Percentiles rank a stretch among this genome's conserved stretches.
Evolutionary conservation across 2,329 filamentous ascomycete genomes (phyloP).

Genomic region (Xylariaceae sp.): DNA sequence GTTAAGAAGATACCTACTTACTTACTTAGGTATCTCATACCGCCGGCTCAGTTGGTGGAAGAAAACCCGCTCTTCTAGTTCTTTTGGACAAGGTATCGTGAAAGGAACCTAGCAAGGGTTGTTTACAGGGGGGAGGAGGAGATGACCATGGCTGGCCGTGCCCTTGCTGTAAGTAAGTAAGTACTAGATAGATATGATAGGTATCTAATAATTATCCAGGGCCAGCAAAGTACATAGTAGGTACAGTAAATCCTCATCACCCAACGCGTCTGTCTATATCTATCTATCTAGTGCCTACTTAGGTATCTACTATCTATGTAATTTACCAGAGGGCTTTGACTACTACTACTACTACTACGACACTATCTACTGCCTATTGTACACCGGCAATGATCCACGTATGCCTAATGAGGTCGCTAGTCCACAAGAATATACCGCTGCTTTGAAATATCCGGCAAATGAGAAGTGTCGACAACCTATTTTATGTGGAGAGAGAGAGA

Average conservation of each 20-base stretch:
- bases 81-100: conserved; percentile 11
- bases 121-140: background rate
- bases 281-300: too few relatives aligned
- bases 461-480: background rate
- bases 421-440: background rate
- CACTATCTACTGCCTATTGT: too few relatives aligned
- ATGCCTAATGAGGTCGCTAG: background rate
- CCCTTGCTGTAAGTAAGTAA: too few relatives aligned
- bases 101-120: background rate
- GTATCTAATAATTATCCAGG: too few relatives aligned
- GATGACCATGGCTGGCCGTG: too few relatives aligned
- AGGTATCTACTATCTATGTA: too few relatives aligned
- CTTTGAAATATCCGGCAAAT: background rate
- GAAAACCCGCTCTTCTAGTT: conserved; percentile 11
- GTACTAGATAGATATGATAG: too few relatives aligned
- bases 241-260: background rate
- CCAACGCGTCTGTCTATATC: background rate
- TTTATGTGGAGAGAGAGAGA: background rate
- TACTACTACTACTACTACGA: too few relatives aligned
- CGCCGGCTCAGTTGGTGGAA: conserved; percentile 3
- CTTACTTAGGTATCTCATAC: too few relatives aligned
- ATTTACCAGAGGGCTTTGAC: too few relatives aligned
- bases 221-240: background rate
- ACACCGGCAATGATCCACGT: too few relatives aligned
- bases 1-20: too few relatives aligned